Percentiles rank a stretch among this genome's conserved stretches.
Evolutionary conservation across 2,329 filamentous ascomycete species (phyloP).

Genomic region (Cladophialophora carrionii): DNA sequence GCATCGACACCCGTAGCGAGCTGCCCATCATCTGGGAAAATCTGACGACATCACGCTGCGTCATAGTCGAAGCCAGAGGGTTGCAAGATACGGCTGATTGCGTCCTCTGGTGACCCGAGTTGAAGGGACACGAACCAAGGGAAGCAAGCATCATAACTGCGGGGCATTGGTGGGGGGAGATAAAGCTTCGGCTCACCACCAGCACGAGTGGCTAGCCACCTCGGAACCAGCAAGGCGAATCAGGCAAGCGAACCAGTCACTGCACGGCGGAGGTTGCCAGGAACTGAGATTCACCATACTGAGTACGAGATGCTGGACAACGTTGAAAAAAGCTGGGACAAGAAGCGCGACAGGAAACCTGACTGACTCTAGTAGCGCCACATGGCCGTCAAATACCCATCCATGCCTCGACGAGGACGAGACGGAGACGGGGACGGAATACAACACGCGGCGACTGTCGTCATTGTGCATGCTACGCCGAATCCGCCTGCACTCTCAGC

Average conservation of each 20-base stretch:
- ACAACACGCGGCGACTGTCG: not conserved
- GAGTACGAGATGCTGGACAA: no score
- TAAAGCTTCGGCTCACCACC: not conserved
- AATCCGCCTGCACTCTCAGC: not conserved
- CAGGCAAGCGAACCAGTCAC: slow-evolving; percentile 3
- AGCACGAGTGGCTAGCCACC: not conserved
- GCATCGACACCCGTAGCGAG: not conserved
- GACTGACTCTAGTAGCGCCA: no score
- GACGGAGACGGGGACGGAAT: not conserved
- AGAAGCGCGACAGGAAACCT: not conserved
- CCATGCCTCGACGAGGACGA: no score
- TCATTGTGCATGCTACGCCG: slow-evolving; percentile 6
- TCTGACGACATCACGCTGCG: slow-evolving; percentile 17
- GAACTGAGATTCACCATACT: not conserved
- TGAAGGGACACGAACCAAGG: slow-evolving; percentile 4
- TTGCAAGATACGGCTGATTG: not conserved
- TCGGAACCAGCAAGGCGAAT: not conserved
- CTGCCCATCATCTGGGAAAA: not conserved
- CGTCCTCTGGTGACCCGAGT: not conserved
- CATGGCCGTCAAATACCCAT: no score
- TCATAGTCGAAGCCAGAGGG: slow-evolving; percentile 10
- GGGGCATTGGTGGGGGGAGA: slow-evolving; percentile 1
- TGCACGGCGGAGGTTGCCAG: not conserved
- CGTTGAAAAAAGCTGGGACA: not conserved
- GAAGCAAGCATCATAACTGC: slow-evolving; percentile 15